Evolutionary conservation across 2,329 filamentous ascomycete genomes (phyloP).

Genomic region (Scedosporium dehoogii): DNA sequence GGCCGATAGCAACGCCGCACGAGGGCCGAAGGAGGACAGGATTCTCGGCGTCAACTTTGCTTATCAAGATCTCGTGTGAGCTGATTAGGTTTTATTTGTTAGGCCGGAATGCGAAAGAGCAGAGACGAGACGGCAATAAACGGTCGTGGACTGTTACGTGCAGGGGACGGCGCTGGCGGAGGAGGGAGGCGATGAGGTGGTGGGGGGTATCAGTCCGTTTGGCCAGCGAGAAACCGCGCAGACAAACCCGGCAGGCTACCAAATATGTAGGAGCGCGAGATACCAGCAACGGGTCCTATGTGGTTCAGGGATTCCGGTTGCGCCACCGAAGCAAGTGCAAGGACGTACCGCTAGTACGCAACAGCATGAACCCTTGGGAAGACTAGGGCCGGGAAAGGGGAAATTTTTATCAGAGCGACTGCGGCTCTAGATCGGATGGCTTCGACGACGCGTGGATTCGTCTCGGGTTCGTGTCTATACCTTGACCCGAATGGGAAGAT

Average conservation of each 20-base stretch:
- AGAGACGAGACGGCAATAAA: too few relatives aligned
- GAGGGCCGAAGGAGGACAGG: not conserved
- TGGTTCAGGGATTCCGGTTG: not conserved
- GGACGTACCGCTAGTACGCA: not conserved
- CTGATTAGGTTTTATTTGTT: too few relatives aligned
- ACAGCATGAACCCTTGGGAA: not conserved
- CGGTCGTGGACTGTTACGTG: too few relatives aligned
- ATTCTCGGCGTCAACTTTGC: not conserved
- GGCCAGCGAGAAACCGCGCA: not conserved
- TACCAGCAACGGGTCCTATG: not conserved
- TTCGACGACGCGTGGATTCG: not conserved
- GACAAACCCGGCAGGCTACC: not conserved
- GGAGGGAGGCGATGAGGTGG: not conserved
- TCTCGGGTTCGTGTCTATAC: not conserved
- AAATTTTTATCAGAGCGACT: too few relatives aligned
- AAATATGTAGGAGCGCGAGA: not conserved
- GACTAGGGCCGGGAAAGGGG: not conserved
- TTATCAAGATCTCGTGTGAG: not conserved
- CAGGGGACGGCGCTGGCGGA: not conserved
- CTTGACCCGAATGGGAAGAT: not conserved
- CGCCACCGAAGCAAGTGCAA: not conserved
- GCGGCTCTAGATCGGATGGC: not conserved
- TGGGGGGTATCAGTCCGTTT: not conserved
- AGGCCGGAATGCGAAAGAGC: too few relatives aligned
- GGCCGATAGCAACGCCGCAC: not conserved